Evolutionary conservation across 257 asterid genomes (phyloP).

Genomic region (Leonotis leonurus): DNA sequence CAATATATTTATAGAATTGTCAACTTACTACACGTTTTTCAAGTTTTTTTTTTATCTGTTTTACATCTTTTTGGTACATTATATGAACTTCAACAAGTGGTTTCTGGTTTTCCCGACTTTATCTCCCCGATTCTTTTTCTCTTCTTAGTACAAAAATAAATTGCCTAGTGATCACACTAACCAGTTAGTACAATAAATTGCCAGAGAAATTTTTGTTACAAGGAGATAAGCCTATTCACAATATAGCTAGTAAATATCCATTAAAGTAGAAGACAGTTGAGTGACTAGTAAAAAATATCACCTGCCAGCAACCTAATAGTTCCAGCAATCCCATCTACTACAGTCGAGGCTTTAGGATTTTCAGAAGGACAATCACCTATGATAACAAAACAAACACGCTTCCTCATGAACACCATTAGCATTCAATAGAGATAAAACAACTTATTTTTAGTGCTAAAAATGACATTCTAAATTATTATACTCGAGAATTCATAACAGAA

Average conservation of each 20-base stretch:
- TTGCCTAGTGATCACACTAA: not conserved
- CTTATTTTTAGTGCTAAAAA: not conserved
- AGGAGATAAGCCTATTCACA: not conserved
- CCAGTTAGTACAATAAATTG: not conserved
- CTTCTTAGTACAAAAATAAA: not conserved
- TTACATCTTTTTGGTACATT: not conserved
- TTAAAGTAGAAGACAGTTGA: not conserved
- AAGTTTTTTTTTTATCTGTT: not conserved
- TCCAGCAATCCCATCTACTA: constrained; percentile 78
- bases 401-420: not conserved
- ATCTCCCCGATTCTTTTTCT: not conserved
- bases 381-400: not conserved
- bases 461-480: not conserved
- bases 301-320: constrained; percentile 93
- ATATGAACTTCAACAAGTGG: not conserved
- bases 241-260: not conserved
- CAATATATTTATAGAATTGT: not conserved
- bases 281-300: constrained; percentile 23
- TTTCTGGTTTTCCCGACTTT: not conserved
- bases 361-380: constrained; percentile 50
- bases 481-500: not conserved
- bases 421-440: not conserved
- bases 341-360: constrained; percentile 55
- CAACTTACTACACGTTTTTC: not conserved
- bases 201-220: not conserved